Percentiles rank a stretch among this genome's conserved stretches.
Conservation (phyloP, 345 rosid species). For the Linum usitatissimum region DNA sequence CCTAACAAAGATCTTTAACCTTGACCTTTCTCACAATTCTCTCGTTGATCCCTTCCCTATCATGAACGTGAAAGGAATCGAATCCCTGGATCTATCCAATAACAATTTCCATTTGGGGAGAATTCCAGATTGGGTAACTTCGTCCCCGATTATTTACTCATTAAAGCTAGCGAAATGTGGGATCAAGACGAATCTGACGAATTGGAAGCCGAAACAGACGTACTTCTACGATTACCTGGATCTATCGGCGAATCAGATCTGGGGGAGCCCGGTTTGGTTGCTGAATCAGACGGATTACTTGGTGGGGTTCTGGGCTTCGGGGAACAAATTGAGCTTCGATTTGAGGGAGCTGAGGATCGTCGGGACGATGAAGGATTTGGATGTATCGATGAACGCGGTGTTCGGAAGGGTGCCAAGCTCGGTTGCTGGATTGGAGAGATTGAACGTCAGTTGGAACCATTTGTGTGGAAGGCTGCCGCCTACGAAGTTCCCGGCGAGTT, state of each 20-base stretch:
- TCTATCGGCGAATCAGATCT: slow-evolving; percentile 46
- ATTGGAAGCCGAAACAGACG: slow-evolving; percentile 49
- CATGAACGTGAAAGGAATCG: slow-evolving; percentile 62
- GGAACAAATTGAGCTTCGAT: slow-evolving; percentile 45
- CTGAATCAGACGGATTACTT: slow-evolving; percentile 50
- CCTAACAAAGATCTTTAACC: slow-evolving; percentile 66
- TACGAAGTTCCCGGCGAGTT: slow-evolving; percentile 37
- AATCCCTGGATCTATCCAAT: slow-evolving; percentile 59
- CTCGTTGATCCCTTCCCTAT: slow-evolving; percentile 59
- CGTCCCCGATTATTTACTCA: slow-evolving; percentile 56
- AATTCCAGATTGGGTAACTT: slow-evolving; percentile 69
- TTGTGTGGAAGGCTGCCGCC: slow-evolving; percentile 62
- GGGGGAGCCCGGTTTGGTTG: slow-evolving; percentile 43
- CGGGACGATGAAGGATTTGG: slow-evolving; percentile 36
- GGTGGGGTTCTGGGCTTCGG: slow-evolving; percentile 41
- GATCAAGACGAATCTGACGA: slow-evolving; percentile 38
- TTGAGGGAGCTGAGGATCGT: slow-evolving; percentile 33
- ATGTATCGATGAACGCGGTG: slow-evolving; percentile 44
- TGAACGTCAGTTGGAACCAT: slow-evolving; percentile 52
- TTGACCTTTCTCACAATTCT: slow-evolving; percentile 53
- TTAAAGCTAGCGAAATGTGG: slow-evolving; percentile 68
- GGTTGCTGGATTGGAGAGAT: slow-evolving; percentile 29
- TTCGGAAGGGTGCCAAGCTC: slow-evolving; percentile 45
- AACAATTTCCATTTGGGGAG: slow-evolving; percentile 42
- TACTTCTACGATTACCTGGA: slow-evolving; percentile 71